Evolutionary conservation across 768 basidiomycete species (phyloP), one percentile per base, ranked within the genome.

Genomic region (Hypholoma sublateritium): DNA sequence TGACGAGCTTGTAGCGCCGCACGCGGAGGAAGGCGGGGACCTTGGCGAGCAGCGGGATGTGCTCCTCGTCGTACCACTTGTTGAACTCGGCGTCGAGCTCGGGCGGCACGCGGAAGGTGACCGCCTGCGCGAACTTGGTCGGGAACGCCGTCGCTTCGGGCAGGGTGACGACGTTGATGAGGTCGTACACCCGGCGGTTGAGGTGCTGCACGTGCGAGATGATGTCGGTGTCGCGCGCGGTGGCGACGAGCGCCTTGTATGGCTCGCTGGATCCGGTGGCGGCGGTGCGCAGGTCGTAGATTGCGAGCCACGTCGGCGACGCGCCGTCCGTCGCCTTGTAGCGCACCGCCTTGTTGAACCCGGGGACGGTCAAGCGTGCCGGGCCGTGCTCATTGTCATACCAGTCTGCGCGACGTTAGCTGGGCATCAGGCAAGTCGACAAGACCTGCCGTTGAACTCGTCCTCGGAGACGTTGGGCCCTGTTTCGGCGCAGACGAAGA

Each of bases 41-140:
- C 52, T 67, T 67, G n/a, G 68, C 46, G 9, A 74, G 52, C 45
- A 68, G 56, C 4, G 59, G 62, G 49, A 75, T 62, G 39, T 75
- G 72, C 42, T 74, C 73, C 37, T 70, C 70, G 19, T 73, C 64
- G 56, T 75, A 75, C 72, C 72, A 74, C 36, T 60, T 65, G 57
- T 75, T 71, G 55, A 74, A 67, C 19, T 72, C 74, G 0, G 63
- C 67, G 14, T 69, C 70, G 6, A 53, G 51, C 19, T 70, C 66
- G 1, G 65, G 32, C 1, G 62, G 45, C 3, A 60, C 59, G 16
- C 60, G 54, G 44, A 66, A 59, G 50, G 65, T 53, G 28, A 67
- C 71, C 3, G 62, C 37, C 17, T 69, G 54, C 11, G 70, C 4
- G 44, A 65, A 69, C 46, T 61, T 64, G 14, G 57, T 61, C 1